A percentile compares a stretch with the other conserved stretches of the same genome.
Conservation (phyloP, 352 stramenopile genomes). For the Globisporangium emineosum region DNA sequence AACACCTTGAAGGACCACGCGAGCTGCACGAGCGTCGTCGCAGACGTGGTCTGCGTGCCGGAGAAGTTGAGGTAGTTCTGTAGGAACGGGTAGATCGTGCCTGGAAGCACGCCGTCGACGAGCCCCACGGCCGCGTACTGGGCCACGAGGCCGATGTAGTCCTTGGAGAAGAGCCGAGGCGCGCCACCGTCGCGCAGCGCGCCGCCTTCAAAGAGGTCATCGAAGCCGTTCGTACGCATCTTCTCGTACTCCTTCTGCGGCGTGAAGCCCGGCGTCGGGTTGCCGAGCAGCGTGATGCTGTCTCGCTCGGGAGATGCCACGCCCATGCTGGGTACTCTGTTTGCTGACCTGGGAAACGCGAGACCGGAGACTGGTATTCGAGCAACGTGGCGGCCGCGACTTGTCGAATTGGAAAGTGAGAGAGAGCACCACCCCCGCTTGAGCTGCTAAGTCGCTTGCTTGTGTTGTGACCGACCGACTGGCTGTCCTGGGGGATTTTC, state of each 20-base stretch:
- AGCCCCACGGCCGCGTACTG: constrained; percentile 71
- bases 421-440: too few species aligned
- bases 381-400: not conserved
- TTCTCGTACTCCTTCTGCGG: not conserved
- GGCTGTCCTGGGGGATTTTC: not conserved
- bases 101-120: constrained; percentile 50
- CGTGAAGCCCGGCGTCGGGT: not conserved
- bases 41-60: constrained; percentile 27
- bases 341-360: not conserved
- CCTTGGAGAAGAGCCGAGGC: constrained; percentile 48
- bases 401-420: not conserved
- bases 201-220: not conserved
- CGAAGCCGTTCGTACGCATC: not conserved
- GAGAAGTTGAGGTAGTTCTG: constrained; percentile 53
- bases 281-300: not conserved
- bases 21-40: constrained; percentile 19
- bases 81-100: constrained; percentile 70
- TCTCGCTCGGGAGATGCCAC: not conserved
- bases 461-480: not conserved
- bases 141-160: constrained; percentile 55
- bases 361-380: not conserved
- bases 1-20: constrained; percentile 68
- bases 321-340: not conserved
- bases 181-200: constrained; percentile 40
- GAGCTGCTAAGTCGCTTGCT: not conserved